phyloP scores from a whole-genome alignment of 371 early-diverging fungal genomes.

The Apophysomyces trapeziformis region DNA sequence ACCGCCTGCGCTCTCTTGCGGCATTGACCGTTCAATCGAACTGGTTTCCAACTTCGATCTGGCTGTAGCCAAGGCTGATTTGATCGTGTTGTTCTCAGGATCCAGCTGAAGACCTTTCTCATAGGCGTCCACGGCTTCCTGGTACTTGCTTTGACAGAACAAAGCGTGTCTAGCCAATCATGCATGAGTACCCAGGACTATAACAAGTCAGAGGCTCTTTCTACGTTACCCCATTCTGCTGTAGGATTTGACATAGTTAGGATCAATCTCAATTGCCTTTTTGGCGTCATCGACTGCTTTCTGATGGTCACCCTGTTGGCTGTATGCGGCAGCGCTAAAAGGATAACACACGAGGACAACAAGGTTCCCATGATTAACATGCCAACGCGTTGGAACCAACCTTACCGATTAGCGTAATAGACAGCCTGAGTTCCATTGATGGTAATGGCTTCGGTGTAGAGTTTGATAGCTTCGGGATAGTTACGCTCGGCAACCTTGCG shows the following conservation, averaged over 20 bases:
- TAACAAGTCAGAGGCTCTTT: background rate
- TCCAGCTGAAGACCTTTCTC: slow-evolving; percentile 91
- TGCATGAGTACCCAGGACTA: slow-evolving; percentile 7
- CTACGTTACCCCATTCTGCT: slow-evolving; percentile 83
- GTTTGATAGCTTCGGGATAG: slow-evolving; percentile 83
- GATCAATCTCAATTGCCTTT: slow-evolving; percentile 84
- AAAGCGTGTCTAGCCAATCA: slow-evolving; percentile 73
- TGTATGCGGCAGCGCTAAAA: slow-evolving; percentile 91
- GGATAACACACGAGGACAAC: background rate
- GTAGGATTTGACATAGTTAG: slow-evolving; percentile 91
- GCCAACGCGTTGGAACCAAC: background rate
- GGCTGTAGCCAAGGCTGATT: slow-evolving; percentile 66
- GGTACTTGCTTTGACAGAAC: slow-evolving; percentile 82
- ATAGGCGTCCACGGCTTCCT: slow-evolving; percentile 90
- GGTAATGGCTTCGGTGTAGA: slow-evolving; percentile 91
- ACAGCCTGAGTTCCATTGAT: slow-evolving; percentile 85
- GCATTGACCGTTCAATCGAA: slow-evolving; percentile 41
- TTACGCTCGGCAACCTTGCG: slow-evolving; percentile 80
- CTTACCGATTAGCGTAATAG: slow-evolving; percentile 92
- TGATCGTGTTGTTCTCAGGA: slow-evolving; percentile 79
- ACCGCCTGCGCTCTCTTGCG: slow-evolving; percentile 35
- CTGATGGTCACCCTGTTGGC: slow-evolving; percentile 84
- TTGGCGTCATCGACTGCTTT: slow-evolving; percentile 89
- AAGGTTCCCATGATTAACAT: background rate
- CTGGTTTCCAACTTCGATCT: slow-evolving; percentile 46